phyloP scores from a whole-genome alignment of 1,284 basidiomycete species.

The Stereum hirsutum region DNA sequence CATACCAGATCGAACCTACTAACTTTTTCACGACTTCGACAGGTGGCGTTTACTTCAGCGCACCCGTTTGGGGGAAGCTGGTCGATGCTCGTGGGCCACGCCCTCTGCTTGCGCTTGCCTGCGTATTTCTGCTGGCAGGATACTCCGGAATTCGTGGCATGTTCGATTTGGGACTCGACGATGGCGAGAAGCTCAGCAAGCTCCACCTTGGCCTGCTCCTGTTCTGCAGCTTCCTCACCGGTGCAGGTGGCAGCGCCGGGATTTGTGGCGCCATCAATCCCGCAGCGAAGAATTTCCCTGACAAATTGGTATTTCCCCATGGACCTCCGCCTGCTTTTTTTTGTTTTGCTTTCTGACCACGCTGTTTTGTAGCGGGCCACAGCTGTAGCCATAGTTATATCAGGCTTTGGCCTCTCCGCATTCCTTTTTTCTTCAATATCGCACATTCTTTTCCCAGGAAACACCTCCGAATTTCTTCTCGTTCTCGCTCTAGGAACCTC shows the following conservation, averaged over 20 bases:
- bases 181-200: conserved; percentile 13
- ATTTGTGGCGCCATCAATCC: conserved; percentile 47
- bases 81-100: conserved; percentile 58
- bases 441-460: conserved; percentile 56
- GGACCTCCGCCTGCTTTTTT: background rate
- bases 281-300: conserved; percentile 58
- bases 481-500: conserved; percentile 67
- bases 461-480: conserved; percentile 61
- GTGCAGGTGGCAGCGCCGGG: conserved; percentile 53
- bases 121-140: conserved; percentile 45
- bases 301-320: conserved; percentile 26
- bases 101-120: conserved; percentile 37
- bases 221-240: conserved; percentile 46
- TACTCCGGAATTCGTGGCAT: conserved; percentile 60
- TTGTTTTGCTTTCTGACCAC: background rate
- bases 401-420: conserved; percentile 80
- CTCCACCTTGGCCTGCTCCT: conserved; percentile 31
- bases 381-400: conserved; percentile 44
- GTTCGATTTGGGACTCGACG: conserved; percentile 41
- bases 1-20: conserved; percentile 1
- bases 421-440: conserved; percentile 71
- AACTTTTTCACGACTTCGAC: background rate
- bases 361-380: conserved; percentile 1
- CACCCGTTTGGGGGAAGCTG: conserved; percentile 63
- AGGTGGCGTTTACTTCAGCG: conserved; percentile 54